Percentiles rank a stretch among this genome's conserved stretches.
These are phyloP conservation scores for Escallonia herrerae DNA, from an alignment of 129 eudicot species.

Conservation along the genomic window DNA sequence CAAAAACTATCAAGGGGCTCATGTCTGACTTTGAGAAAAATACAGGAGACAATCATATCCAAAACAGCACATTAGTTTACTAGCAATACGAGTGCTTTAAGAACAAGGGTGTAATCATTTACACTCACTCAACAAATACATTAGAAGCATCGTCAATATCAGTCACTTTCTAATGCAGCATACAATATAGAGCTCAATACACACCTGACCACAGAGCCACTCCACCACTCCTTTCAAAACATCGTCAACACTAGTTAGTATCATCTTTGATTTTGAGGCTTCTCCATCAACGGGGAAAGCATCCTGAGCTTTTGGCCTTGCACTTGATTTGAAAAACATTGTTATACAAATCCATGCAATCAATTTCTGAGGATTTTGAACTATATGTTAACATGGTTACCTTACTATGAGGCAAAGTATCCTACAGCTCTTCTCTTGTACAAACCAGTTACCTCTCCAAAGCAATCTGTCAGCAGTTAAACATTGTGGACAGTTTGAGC, in stretches of 20 bases:
- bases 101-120: background rate
- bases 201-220: constrained; percentile 93
- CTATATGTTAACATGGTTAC: constrained; percentile 29
- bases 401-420: constrained; percentile 76
- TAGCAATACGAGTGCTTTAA: too few relatives aligned
- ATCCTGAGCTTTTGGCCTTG: constrained; percentile 48
- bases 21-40: background rate
- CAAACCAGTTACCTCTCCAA: constrained; percentile 89
- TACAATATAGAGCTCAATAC: constrained; percentile 5
- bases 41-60: background rate
- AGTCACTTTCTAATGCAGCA: background rate
- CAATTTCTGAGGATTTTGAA: background rate
- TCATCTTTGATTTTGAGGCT: constrained; percentile 63
- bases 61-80: background rate
- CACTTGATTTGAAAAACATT: constrained; percentile 26
- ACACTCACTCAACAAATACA: background rate
- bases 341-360: background rate
- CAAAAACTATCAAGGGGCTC: background rate
- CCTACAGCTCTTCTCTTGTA: constrained; percentile 95
- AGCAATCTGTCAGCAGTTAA: constrained; percentile 54
- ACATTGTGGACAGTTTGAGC: background rate
- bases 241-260: constrained; percentile 48
- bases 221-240: constrained; percentile 85
- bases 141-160: too few relatives aligned
- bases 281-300: constrained; percentile 39